A percentile compares a stretch with the other conserved stretches of the same genome.
Evolutionary conservation across 805 yeast species (phyloP).

Genomic region (Cyberlindnera mississippiensis): DNA sequence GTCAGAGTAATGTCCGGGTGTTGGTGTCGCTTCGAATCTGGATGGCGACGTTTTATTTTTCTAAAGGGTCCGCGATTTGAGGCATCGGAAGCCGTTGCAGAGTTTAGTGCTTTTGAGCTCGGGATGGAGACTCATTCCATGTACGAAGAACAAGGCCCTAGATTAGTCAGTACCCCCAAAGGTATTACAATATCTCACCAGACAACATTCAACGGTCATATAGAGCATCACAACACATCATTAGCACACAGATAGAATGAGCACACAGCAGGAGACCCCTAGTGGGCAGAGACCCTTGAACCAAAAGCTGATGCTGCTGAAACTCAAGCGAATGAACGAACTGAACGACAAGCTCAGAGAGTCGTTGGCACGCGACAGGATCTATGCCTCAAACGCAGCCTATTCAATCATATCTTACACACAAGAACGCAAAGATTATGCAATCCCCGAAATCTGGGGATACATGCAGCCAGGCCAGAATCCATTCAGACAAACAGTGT

Average conservation of each 20-base stretch:
- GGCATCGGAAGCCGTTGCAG: no score
- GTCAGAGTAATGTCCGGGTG: neutral
- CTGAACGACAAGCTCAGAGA: conserved; percentile 50
- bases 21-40: neutral
- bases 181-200: no score
- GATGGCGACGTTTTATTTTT: neutral
- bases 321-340: conserved; percentile 57
- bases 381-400: conserved; percentile 62
- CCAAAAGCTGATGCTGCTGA: conserved; percentile 46
- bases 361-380: conserved; percentile 51
- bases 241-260: neutral
- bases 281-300: conserved; percentile 10
- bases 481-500: conserved; percentile 31
- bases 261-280: neutral
- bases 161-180: no score
- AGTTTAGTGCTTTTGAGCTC: no score
- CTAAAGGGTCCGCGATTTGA: conserved; percentile 1
- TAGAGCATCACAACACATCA: no score
- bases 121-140: no score
- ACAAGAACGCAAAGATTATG: conserved; percentile 33
- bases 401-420: conserved; percentile 39
- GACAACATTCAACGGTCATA: no score
- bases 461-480: conserved; percentile 34
- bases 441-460: conserved; percentile 40
- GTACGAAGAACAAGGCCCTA: no score